Evolutionary conservation across 1,284 basidiomycete genomes (phyloP), one percentile per base, ranked within the genome.

Genomic region (Cryptococcus sp.): DNA sequence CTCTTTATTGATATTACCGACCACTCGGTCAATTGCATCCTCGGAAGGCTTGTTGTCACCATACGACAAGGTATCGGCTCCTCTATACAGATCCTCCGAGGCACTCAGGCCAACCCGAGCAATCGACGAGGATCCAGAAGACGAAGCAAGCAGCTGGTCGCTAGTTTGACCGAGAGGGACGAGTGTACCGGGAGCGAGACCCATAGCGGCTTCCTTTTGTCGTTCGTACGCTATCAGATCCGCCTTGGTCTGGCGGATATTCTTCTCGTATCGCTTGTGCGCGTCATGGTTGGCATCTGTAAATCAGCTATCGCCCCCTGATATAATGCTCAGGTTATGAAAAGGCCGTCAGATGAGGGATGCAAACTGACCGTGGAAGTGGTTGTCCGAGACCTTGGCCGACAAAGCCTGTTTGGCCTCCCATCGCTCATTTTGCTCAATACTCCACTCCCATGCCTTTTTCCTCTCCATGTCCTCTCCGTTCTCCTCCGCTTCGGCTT

Each of bases 391-490:
- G 69, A 87, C 89, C 18, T 54, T 56, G 38, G 53, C 56, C 41
- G 59, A 43, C 58, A 83, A 72, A 32, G 81, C 82, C 57, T 81
- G 72, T 74, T 91, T 91, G 76, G 86, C 86, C 76, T 93, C 89
- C 94, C 93, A 93, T 54, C 81, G 75, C 60, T 97, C 90, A 62
- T 91, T 93, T 73, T 95, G 90, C 74, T 95, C 92, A 48, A 95
- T 86, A 21, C 84, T 87, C 75, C 87, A 97, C 62, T 88, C 83
- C 90, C 90, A 94, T 63, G 90, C 89, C 77, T 89, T 89, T 63
- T 82, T 80, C 49, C 91, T 77, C 60, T 81, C 79, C 18, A 79
- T 58, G 63, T 82, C 80, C 58, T 78, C 88, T 12, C 93, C 94
- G 1, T 79, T 77, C 53, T 91, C 91, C 65, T 86, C 84, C 0